Evolutionary conservation across 2,329 filamentous ascomycete species (phyloP), one percentile per base, ranked within the genome.

Genomic region (Simplicillium aogashimaense): DNA sequence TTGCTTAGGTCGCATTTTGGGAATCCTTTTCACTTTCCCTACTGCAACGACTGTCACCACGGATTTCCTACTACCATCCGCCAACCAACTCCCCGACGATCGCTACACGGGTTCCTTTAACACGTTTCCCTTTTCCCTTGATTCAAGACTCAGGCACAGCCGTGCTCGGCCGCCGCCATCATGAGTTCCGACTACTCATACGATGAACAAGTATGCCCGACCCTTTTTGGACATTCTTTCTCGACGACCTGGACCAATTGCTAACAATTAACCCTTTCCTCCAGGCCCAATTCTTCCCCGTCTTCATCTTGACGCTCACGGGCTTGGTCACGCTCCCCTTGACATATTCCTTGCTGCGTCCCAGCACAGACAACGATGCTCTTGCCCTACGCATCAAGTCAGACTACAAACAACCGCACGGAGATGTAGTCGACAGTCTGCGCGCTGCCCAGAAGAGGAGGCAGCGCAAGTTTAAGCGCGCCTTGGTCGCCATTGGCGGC

Each of bases 171-270:
- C 49, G 51, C 52, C 53, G 62, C 53, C 67, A 81, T 70, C 61
- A 92, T 92, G 80, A 89, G 83, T 59, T 86, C 85, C 56, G 90
- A 97, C 65, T 98, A 98, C 74, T 94, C 86, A 56, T 98, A 98
- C 70, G 92, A 98, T 76, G 86, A 95, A 60, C 80, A 92, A 78
- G 83, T 83, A 59, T 48, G 63, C 41, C 39, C 29, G 41, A 30
- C 41, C 37, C 30, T 16, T 20, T 13, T 18, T 11, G n/a, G 13
- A 14, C 32, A n/a, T 29, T 20, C 6, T 29, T 9, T 37, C 18
- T 16, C 13, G 15, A 25, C 9, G 18, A 25, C 30, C n/a, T 12
- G 28, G 17, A 20, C 20, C 38, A 29, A 37, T 38, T 16, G 20
- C 20, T 25, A 25, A 25, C 20, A 25, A 35, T n/a, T 37, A 30